Evolutionary conservation across 768 basidiomycete species (phyloP).

Genomic region (Suillus tomentosus): DNA sequence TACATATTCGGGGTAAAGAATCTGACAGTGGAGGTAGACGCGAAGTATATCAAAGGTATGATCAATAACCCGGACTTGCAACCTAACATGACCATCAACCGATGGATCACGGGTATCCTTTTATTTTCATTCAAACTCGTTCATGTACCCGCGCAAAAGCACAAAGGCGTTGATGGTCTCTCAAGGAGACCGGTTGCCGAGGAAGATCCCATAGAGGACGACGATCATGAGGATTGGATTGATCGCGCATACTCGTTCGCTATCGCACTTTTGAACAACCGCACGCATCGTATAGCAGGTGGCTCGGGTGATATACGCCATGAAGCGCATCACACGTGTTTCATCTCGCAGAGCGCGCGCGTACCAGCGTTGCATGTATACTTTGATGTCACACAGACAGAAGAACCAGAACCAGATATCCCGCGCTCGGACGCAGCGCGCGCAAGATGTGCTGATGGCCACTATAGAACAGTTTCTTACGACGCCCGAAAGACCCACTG

Average conservation of each 20-base stretch:
- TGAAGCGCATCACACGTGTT: too few species aligned
- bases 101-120: slow-evolving; percentile 28
- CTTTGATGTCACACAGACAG: too few species aligned
- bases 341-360: too few species aligned
- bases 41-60: slow-evolving; percentile 38
- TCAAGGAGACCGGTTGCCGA: background rate
- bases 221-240: background rate
- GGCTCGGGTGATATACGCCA: too few species aligned
- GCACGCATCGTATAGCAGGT: too few species aligned
- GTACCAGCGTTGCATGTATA: too few species aligned
- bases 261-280: fast-evolving
- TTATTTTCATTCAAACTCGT: slow-evolving; percentile 31
- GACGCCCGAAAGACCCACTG: too few species aligned
- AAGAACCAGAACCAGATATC: too few species aligned
- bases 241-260: background rate
- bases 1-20: slow-evolving; percentile 31
- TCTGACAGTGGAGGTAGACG: slow-evolving; percentile 30
- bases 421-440: too few species aligned
- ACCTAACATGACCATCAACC: slow-evolving; percentile 34
- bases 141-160: slow-evolving; percentile 27
- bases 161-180: background rate
- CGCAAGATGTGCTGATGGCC: too few species aligned
- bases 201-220: background rate
- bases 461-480: too few species aligned
- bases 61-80: slow-evolving; percentile 29